Conservation (phyloP, 164 flowering plant species). For the Vitis vinifera region DNA sequence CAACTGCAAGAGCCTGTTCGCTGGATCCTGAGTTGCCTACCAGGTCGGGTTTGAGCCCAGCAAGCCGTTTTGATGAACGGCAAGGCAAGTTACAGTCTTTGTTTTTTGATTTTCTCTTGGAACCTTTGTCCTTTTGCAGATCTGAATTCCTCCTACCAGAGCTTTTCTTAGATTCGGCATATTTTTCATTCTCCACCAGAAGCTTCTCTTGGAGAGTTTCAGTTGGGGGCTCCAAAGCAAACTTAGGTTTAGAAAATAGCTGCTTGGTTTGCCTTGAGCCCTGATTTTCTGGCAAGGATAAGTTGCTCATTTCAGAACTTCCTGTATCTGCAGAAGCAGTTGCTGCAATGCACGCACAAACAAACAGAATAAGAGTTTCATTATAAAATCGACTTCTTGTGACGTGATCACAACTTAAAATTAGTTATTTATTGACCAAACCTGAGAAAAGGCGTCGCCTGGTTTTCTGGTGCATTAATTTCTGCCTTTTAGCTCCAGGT, state of each 20-base stretch:
- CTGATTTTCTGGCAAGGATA: constrained; percentile 7
- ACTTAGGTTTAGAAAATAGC: constrained; percentile 3
- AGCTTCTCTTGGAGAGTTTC: not conserved
- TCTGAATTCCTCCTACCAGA: not conserved
- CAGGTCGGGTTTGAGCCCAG: constrained; percentile 32
- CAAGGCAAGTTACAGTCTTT: constrained; percentile 10
- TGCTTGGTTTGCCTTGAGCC: not conserved
- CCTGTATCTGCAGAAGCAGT: constrained; percentile 12
- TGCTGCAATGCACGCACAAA: not conserved
- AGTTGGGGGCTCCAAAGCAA: not conserved
- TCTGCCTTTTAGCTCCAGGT: constrained; percentile 24
- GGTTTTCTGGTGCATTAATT: constrained; percentile 6
- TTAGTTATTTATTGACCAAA: constrained; percentile 2
- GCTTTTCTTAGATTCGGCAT: constrained; percentile 8
- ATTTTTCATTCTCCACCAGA: not conserved
- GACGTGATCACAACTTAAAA: too few species aligned
- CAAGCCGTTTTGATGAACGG: constrained; percentile 41
- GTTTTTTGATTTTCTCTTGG: constrained; percentile 12
- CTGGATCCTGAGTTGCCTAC: constrained; percentile 6
- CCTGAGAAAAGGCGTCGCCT: constrained; percentile 18
- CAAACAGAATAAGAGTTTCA: not conserved
- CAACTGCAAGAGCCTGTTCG: constrained; percentile 16
- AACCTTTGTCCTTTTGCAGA: not conserved
- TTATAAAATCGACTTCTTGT: too few species aligned
- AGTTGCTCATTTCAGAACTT: constrained; percentile 6